Percentiles rank a stretch among this genome's conserved stretches.
phyloP scores from a whole-genome alignment of 169 alveolate species.

The Plasmodium inui region DNA sequence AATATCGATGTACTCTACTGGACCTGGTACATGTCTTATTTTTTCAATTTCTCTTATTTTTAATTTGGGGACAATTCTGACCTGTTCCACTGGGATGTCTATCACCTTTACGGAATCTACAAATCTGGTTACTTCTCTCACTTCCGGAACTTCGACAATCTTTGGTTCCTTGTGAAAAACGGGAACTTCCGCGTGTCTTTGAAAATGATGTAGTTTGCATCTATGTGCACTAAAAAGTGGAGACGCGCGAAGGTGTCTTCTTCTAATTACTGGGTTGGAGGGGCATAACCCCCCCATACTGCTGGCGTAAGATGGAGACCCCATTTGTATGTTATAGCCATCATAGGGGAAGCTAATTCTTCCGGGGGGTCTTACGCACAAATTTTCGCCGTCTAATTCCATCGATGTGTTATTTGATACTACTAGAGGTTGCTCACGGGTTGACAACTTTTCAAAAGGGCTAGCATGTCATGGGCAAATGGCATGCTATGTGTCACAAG shows the following conservation, averaged over 20 bases:
- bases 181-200: constrained; percentile 33
- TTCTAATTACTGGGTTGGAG: constrained; percentile 22
- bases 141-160: constrained; percentile 80
- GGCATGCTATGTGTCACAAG: neutral
- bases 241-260: constrained; percentile 7
- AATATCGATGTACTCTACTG: constrained; percentile 77
- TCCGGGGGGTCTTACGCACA: neutral
- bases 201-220: constrained; percentile 24
- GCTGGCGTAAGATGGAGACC: constrained; percentile 11
- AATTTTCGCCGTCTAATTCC: constrained; percentile 10
- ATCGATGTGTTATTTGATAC: constrained; percentile 10
- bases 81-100: constrained; percentile 79
- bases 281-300: constrained; percentile 1
- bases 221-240: constrained; percentile 21
- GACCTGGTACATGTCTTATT: constrained; percentile 80
- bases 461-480: neutral
- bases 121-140: constrained; percentile 73
- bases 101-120: constrained; percentile 67
- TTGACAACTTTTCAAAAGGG: constrained; percentile 8
- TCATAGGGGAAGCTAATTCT: constrained; percentile 34
- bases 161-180: constrained; percentile 66
- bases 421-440: neutral
- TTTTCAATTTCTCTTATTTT: constrained; percentile 78
- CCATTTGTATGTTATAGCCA: constrained; percentile 39
- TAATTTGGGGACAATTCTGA: constrained; percentile 76